A percentile compares a stretch with the other conserved stretches of the same genome.
phyloP scores from a whole-genome alignment of 2,329 filamentous ascomycete genomes.

The Aspergillus uvarum region DNA sequence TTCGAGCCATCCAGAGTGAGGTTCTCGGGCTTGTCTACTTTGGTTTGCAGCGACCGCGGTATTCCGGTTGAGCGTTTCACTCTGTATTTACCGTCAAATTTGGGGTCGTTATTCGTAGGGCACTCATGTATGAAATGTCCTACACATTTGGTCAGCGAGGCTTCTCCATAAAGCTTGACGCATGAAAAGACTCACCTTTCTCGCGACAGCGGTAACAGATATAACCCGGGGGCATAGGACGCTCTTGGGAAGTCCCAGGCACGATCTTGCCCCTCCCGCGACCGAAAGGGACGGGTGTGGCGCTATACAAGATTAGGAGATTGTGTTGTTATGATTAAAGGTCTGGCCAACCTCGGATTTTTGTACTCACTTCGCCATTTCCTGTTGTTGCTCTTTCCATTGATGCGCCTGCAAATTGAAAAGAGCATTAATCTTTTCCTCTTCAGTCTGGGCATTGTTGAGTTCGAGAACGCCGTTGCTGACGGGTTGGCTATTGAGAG shows the following conservation, averaged over 20 bases:
- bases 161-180: background rate
- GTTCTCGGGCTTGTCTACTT: conserved; percentile 84
- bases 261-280: conserved; percentile 38
- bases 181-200: conserved; percentile 58
- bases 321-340: conserved; percentile 30
- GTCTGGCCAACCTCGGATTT: background rate
- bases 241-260: conserved; percentile 73
- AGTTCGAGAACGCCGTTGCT: conserved; percentile 62
- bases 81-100: conserved; percentile 87
- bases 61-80: conserved; percentile 97
- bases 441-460: conserved; percentile 81
- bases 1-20: conserved; percentile 71
- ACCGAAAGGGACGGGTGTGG: conserved; percentile 45
- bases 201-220: conserved; percentile 95
- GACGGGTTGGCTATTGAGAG: conserved; percentile 44
- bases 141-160: conserved; percentile 29
- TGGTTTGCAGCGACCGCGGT: conserved; percentile 90
- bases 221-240: conserved; percentile 89
- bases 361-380: conserved; percentile 72
- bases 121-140: conserved; percentile 98
- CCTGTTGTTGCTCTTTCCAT: conserved; percentile 90
- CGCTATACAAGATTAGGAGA: conserved; percentile 34
- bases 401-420: conserved; percentile 85
- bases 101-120: conserved; percentile 96
- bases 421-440: conserved; percentile 90